Evolutionary conservation across 2,329 filamentous ascomycete species (phyloP).

Genomic region (Colletotrichum abscissum): DNA sequence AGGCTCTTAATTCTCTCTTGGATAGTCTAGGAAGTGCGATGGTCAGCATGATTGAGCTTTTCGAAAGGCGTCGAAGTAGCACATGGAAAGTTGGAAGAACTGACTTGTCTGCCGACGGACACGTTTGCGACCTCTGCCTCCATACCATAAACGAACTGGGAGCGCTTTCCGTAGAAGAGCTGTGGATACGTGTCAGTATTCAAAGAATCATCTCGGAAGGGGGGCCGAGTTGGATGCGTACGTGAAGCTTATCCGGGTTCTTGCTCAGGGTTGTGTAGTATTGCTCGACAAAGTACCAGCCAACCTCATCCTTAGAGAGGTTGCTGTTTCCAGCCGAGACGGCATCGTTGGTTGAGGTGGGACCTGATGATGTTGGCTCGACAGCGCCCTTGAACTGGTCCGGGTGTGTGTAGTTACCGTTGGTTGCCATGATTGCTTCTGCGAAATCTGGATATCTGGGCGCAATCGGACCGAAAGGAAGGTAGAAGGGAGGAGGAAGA

Average conservation of each 20-base stretch:
- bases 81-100: constrained; percentile 45
- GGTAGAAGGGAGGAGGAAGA: constrained; percentile 2
- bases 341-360: constrained; percentile 48
- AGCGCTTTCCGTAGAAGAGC: constrained; percentile 97
- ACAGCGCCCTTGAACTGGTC: constrained; percentile 52
- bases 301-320: constrained; percentile 89
- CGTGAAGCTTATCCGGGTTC: constrained; percentile 90
- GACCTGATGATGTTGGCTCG: constrained; percentile 52
- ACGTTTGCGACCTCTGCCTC: constrained; percentile 92
- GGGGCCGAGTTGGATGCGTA: constrained; percentile 50
- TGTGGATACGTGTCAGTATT: constrained; percentile 41
- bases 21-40: constrained; percentile 72
- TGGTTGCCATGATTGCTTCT: constrained; percentile 62
- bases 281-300: constrained; percentile 99
- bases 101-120: constrained; percentile 87
- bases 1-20: constrained; percentile 93
- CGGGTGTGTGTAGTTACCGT: constrained; percentile 63
- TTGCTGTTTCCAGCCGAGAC: constrained; percentile 53
- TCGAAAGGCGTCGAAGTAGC: not conserved
- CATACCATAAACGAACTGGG: constrained; percentile 91
- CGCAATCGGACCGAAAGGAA: constrained; percentile 31
- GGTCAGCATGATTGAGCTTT: constrained; percentile 24
- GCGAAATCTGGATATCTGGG: constrained; percentile 17
- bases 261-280: constrained; percentile 99
- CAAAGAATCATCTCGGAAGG: not conserved